A percentile compares a stretch with the other conserved stretches of the same genome.
phyloP scores from a whole-genome alignment of 2,329 filamentous ascomycete genomes.

The Colletotrichum coccodes region DNA sequence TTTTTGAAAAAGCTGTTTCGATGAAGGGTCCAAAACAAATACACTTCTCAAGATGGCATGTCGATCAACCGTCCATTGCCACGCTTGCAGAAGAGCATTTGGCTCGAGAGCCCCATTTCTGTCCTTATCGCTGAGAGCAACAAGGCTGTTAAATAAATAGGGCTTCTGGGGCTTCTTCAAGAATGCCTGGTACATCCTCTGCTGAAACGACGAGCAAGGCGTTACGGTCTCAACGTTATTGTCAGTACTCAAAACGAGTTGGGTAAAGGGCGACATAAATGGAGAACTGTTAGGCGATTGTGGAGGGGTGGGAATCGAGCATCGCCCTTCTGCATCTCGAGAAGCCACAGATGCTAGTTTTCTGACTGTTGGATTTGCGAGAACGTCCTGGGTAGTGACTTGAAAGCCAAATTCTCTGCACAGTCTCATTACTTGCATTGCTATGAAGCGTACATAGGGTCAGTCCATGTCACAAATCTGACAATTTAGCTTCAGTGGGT shows the following conservation, averaged over 20 bases:
- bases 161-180: neutral
- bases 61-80: conserved; percentile 63
- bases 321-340: rapidly evolving
- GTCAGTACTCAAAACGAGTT: neutral
- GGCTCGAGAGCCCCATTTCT: conserved; percentile 42
- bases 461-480: neutral
- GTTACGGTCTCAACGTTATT: conserved; percentile 37
- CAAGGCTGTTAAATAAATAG: conserved; percentile 53
- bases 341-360: neutral
- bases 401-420: conserved; percentile 68
- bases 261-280: neutral
- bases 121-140: conserved; percentile 38
- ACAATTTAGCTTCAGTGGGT: neutral
- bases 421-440: conserved; percentile 49
- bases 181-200: conserved; percentile 60
- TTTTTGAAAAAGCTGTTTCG: conserved; percentile 43
- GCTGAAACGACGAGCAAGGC: conserved; percentile 63
- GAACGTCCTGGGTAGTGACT: conserved; percentile 47
- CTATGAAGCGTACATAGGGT: conserved; percentile 38
- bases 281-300: neutral
- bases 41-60: conserved; percentile 75
- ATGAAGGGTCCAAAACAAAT: conserved; percentile 56
- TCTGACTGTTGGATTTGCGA: conserved; percentile 9
- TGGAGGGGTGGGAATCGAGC: neutral
- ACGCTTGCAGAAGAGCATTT: conserved; percentile 59